Base-by-base conservation (phyloP, 257 asterid species). In the Fraxinus excelsior region DNA sequence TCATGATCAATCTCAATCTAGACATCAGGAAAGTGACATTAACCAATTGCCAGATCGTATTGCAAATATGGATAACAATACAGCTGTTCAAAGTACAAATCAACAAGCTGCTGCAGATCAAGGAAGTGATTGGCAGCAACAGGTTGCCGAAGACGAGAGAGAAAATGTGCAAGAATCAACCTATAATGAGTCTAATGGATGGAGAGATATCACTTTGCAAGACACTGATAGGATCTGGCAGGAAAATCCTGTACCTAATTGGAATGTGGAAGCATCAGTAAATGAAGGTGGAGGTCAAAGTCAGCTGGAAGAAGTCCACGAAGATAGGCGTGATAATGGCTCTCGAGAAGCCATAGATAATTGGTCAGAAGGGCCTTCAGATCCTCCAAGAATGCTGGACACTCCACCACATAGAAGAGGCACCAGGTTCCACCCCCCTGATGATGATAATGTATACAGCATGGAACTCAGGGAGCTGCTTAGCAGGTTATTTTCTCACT, bases 381-480 rank as follows among this genome's bases (percentile, higher is more conserved):
- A 87, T 84, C 97, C 93, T 81, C 87, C 97, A 71, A 89, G 97
- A 87, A 88, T 89, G 86, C 90, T 89, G 37, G 84, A 84, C 74
- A 77, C 97, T 34, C 77, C 81, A 81, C 88, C 90, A 32, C 49
- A 73, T 28, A 81, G 97, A 78, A 87, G 98, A 81, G 71, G 65
- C 60, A 75, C 89, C 82, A 84, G 98, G 86, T 95, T 93, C 84
- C 96, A 90, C 79, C 96, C 96, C 25, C 97, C 97, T 14, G 97
- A 91, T 72, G 99, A 93, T 64, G 98, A 95, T 76, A 93, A 88
- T 81, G 98, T 95, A 74, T 93, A 95, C 86, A 91, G 97, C 82
- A 90, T 95, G 93, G 99, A 95, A 84, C 99, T 95, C 82, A 90
- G 99, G 86, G 99, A 95, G 87, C 92, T 95, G 65, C 84, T 93